Evolutionary conservation across 345 rosid species (phyloP), one percentile per base, ranked within the genome.

Genomic region (Geranium brycei): DNA sequence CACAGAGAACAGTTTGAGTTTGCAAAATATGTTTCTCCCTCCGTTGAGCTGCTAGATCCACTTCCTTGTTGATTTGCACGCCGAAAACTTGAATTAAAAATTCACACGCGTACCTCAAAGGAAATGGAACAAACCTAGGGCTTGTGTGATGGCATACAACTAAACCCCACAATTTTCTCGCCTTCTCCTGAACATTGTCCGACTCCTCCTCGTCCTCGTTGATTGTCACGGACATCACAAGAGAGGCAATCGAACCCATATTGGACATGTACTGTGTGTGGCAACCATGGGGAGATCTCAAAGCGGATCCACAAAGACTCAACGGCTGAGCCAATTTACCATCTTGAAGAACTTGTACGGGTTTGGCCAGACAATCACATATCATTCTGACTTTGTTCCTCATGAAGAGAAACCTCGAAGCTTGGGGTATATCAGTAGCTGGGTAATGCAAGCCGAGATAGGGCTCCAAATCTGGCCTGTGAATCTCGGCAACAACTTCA

Each of bases 271-370:
- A 87, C 53, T 84, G 88, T 15, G 83, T 82, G 60, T 90, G 97
- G 75, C 97, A 90, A 7, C 86, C 87, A 65, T 87, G 97, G 61
- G 97, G 95, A 78, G 91, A 82, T 77, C 97, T 80, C 77, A 90
- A 68, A 3, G 88, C 72, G 58, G 95, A 87, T 51, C 97, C 95
- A 64, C 83, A 73, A 63, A 90, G 86, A 75, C 88, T 87, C 61
- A 90, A 68, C 16, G 91, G 85, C 77, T 82, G 82, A 28, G 82
- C 71, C 66, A 87, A 68, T 68, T 72, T 74, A 76, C 73, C 78
- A 68, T 85, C 87, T 73, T 87, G 97, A 68, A 85, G 69, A 17
- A 90, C 88, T 75, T 74, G 82, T 69, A 87, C 88, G 0, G 87
- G 84, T 38, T 64, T 66, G 11, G 88, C 82, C 16, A 72, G 71